Conservation (phyloP, 2,329 filamentous ascomycete genomes). For the Neofusicoccum parvum region DNA sequence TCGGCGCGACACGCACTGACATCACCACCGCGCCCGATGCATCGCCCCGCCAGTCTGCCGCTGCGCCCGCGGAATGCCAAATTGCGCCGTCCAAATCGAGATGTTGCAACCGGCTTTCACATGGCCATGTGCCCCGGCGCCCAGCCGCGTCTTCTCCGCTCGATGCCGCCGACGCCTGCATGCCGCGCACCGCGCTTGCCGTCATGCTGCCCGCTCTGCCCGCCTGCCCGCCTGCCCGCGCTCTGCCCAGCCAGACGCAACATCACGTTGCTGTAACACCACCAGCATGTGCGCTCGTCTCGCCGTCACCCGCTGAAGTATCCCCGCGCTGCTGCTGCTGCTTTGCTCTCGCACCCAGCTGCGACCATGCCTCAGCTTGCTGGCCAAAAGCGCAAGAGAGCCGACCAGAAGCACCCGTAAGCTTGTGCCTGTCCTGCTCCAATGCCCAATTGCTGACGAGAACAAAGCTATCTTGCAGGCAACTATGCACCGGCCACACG, state of each 20-base stretch:
- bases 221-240: neutral
- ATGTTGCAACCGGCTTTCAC: neutral
- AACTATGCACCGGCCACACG: slow-evolving; percentile 70
- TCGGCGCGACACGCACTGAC: neutral
- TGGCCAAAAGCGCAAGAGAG: slow-evolving; percentile 29
- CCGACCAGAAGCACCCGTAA: slow-evolving; percentile 44
- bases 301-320: neutral
- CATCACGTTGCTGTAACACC: slow-evolving; percentile 4
- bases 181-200: neutral
- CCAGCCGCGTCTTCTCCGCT: neutral
- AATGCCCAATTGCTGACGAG: neutral
- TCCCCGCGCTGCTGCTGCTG: neutral
- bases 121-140: neutral
- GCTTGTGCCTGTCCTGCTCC: slow-evolving; percentile 4
- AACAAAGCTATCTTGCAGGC: slow-evolving; percentile 60
- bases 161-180: neutral
- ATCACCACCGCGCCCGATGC: slow-evolving; percentile 2
- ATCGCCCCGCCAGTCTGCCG: neutral
- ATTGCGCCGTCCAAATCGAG: neutral
- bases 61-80: neutral
- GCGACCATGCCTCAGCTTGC: neutral
- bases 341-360: neutral
- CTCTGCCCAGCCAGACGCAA: neutral
- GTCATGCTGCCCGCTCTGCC: neutral
- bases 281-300: neutral